Percentiles rank a stretch among this genome's conserved stretches.
Evolutionary conservation across 805 yeast genomes (phyloP).

Genomic region (Candida takata): DNA sequence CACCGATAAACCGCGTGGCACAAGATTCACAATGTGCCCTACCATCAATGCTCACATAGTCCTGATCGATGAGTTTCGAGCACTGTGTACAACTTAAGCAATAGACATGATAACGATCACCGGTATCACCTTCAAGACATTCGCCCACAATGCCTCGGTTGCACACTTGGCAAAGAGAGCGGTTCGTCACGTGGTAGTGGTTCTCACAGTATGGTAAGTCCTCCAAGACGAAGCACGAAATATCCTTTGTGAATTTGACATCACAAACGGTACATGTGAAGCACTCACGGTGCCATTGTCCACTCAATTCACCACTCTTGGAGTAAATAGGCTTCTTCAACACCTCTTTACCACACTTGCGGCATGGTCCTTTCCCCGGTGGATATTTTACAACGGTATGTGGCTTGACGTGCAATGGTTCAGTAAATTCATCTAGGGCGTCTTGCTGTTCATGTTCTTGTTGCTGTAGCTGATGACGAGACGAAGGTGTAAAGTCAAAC

Average conservation of each 20-base stretch:
- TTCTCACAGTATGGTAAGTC: slow-evolving; percentile 78
- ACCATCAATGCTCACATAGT: slow-evolving; percentile 47
- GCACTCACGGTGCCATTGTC: slow-evolving; percentile 92
- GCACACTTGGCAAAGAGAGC: slow-evolving; percentile 69
- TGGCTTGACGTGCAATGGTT: neutral
- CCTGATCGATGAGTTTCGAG: slow-evolving; percentile 38
- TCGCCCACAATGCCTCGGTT: slow-evolving; percentile 78
- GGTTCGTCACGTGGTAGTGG: slow-evolving; percentile 71
- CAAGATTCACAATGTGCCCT: slow-evolving; percentile 44
- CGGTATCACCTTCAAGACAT: slow-evolving; percentile 72
- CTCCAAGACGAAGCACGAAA: slow-evolving; percentile 66
- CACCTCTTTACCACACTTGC: slow-evolving; percentile 58
- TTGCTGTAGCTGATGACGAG: neutral
- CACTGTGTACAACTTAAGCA: slow-evolving; percentile 72
- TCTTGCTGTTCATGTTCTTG: neutral
- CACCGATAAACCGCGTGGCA: slow-evolving; percentile 9
- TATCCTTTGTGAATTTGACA: slow-evolving; percentile 47
- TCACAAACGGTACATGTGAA: slow-evolving; percentile 66
- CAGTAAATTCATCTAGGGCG: neutral
- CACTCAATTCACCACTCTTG: slow-evolving; percentile 73
- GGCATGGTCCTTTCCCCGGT: slow-evolving; percentile 77
- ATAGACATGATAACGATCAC: slow-evolving; percentile 64
- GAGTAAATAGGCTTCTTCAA: slow-evolving; percentile 67
- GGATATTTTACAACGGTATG: slow-evolving; percentile 23
- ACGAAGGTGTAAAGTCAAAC: slow-evolving; percentile 7